These are phyloP conservation scores for Bombardia bombarda DNA, from an alignment of 495 filamentous ascomycete genomes.

Conservation along the genomic window DNA sequence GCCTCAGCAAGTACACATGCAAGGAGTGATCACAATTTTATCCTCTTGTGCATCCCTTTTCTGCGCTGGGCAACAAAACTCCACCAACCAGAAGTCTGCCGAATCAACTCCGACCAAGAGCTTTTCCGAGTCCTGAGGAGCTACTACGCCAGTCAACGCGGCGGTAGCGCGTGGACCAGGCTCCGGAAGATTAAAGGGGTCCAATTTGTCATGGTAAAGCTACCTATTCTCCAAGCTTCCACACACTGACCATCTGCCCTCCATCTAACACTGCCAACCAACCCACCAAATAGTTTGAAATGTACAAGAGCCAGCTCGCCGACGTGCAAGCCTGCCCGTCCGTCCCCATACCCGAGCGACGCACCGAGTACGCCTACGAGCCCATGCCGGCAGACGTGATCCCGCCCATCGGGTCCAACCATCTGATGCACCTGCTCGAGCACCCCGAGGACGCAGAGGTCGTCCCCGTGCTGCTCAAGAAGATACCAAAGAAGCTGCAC, in stretches of 20 bases:
- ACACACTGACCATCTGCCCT: too few relatives aligned
- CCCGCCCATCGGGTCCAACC: constrained; percentile 4
- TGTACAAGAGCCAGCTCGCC: constrained; percentile 3
- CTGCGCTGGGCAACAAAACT: constrained; percentile 3
- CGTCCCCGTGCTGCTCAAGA: background rate
- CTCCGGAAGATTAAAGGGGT: constrained; percentile 2
- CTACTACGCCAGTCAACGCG: background rate
- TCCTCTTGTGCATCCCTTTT: constrained; percentile 7
- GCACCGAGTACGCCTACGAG: constrained; percentile 2
- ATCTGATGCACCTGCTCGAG: constrained; percentile 3
- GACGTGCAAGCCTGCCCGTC: constrained; percentile 1
- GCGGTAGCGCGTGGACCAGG: constrained; percentile 2
- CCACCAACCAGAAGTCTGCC: constrained; percentile 6
- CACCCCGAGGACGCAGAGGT: constrained; percentile 6
- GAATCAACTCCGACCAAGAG: constrained; percentile 8
- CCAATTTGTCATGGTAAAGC: constrained; percentile 3
- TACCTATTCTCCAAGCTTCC: background rate
- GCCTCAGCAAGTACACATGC: too few relatives aligned
- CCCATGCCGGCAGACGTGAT: background rate
- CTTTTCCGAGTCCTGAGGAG: constrained; percentile 3
- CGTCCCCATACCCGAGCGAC: constrained; percentile 1
- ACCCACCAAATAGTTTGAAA: background rate
- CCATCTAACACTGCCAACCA: background rate
- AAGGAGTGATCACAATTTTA: background rate
- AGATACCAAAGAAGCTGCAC: constrained; percentile 1